Conservation (phyloP, 306 rosid species). For the apple (Malus domestica) region DNA sequence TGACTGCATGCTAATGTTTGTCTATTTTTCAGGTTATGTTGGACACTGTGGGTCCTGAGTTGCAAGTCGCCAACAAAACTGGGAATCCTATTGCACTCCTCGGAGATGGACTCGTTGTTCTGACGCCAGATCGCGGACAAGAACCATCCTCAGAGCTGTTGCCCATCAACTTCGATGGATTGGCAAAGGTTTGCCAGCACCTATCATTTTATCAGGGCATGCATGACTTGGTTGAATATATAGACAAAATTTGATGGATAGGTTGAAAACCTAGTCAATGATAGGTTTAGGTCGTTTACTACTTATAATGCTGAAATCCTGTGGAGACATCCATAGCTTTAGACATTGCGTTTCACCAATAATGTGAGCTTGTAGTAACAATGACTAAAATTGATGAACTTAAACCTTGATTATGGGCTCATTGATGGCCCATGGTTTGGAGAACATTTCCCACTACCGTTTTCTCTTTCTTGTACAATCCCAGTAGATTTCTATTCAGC, state of each 20-base stretch:
- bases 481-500: neutral
- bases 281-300: neutral
- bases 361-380: neutral
- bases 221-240: neutral
- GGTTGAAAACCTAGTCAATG: neutral
- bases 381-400: neutral
- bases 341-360: neutral
- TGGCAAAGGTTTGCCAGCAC: slow-evolving; percentile 50
- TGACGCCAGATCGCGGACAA: slow-evolving; percentile 60
- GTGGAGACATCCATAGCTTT: neutral
- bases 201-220: neutral
- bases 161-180: slow-evolving; percentile 83
- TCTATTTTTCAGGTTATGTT: slow-evolving; percentile 55
- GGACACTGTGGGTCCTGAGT: slow-evolving; percentile 83
- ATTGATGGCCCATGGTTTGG: neutral
- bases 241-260: neutral
- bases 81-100: slow-evolving; percentile 53
- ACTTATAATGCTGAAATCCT: neutral
- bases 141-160: slow-evolving; percentile 73
- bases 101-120: slow-evolving; percentile 53
- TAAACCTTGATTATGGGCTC: neutral
- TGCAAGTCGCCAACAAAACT: slow-evolving; percentile 69
- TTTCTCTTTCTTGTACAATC: neutral
- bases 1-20: slow-evolving; percentile 9
- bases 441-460: neutral